Conservation (phyloP, 495 filamentous ascomycete genomes). For the Trichoderma erinaceum region DNA sequence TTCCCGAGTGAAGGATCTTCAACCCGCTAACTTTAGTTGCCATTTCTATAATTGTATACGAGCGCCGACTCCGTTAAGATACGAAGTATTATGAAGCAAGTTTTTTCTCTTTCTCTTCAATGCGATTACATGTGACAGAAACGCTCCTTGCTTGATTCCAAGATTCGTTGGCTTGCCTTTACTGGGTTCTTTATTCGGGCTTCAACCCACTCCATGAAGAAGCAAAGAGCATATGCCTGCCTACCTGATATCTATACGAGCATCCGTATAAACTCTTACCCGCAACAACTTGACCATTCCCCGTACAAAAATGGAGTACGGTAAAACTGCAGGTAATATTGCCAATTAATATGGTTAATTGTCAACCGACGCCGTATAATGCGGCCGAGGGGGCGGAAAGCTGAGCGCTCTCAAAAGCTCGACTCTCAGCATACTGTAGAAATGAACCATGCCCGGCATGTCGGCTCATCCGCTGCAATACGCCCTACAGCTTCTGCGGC, state of each 20-base stretch:
- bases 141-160: background rate
- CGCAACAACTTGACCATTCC: background rate
- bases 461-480: background rate
- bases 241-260: background rate
- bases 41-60: background rate
- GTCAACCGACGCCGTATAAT: background rate
- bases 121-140: background rate
- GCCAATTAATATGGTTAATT: conserved; percentile 7
- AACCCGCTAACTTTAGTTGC: background rate
- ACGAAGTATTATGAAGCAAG: background rate
- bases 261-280: background rate
- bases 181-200: background rate
- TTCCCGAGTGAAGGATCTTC: background rate
- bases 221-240: no score
- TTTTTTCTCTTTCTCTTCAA: background rate
- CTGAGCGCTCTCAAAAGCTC: background rate
- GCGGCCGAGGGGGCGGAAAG: background rate
- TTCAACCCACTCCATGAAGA: background rate
- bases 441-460: background rate
- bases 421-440: no score
- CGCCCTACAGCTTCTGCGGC: background rate
- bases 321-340: background rate
- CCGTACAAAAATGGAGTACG: background rate
- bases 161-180: background rate
- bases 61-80: background rate